These are phyloP conservation scores for Euphorbia tirucalli DNA, from an alignment of 345 rosid species.

Conservation along the genomic window DNA sequence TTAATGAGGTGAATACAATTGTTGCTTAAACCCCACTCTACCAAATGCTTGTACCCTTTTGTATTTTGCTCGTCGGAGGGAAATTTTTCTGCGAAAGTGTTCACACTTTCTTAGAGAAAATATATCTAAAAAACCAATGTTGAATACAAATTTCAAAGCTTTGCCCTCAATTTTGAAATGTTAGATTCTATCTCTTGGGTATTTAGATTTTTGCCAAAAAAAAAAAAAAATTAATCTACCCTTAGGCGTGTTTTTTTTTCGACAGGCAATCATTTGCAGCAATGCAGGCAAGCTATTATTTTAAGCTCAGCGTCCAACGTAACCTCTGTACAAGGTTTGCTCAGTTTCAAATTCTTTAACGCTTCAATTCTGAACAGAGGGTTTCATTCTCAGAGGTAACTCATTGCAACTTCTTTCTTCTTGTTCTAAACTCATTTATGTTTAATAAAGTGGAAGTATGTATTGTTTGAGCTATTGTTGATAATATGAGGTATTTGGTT, in stretches of 20 bases:
- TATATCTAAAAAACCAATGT: constrained; percentile 36
- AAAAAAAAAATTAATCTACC: not conserved
- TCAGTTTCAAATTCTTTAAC: constrained; percentile 3
- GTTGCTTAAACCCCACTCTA: constrained; percentile 17
- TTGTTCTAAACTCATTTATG: not conserved
- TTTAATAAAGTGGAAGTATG: not conserved
- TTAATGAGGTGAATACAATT: not conserved
- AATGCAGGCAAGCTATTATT: constrained; percentile 18
- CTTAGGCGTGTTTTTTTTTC: not conserved
- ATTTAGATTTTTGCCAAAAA: not conserved
- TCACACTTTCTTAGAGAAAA: constrained; percentile 17
- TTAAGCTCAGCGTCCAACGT: constrained; percentile 17
- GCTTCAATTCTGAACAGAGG: constrained; percentile 18
- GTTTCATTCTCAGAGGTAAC: constrained; percentile 37
- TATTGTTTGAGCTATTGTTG: not conserved
- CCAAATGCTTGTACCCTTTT: not conserved
- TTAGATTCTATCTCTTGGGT: constrained; percentile 20
- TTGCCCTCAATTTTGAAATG: constrained; percentile 49
- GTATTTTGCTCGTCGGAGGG: not conserved
- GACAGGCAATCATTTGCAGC: constrained; percentile 32
- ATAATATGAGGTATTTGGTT: constrained; percentile 5
- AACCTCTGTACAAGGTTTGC: constrained; percentile 22
- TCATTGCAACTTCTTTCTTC: not conserved
- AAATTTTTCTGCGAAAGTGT: not conserved
- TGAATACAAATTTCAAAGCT: constrained; percentile 39